Percentiles rank a stretch among this genome's conserved stretches.
Evolutionary conservation across 2,329 filamentous ascomycete genomes (phyloP).

Genomic region (Sarocladium kiliense): DNA sequence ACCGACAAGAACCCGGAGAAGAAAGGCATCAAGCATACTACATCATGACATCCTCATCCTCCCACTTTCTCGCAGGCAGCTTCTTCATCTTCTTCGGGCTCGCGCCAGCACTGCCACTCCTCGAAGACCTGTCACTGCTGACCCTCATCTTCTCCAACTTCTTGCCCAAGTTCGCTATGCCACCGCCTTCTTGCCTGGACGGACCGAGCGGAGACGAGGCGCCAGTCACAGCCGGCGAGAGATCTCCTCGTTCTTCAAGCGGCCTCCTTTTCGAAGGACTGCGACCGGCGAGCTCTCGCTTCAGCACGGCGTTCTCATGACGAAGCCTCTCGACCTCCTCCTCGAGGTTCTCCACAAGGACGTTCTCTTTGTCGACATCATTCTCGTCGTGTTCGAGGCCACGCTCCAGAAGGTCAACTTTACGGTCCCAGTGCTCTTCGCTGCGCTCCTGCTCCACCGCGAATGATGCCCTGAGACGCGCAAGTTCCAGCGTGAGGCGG

Average conservation of each 20-base stretch:
- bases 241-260: constrained; percentile 49
- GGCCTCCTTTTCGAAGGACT: constrained; percentile 59
- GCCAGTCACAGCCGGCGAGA: constrained; percentile 14
- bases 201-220: background rate
- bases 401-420: constrained; percentile 63
- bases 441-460: constrained; percentile 73
- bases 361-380: constrained; percentile 58
- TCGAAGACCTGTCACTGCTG: constrained; percentile 26
- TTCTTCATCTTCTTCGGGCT: constrained; percentile 52
- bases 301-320: constrained; percentile 58
- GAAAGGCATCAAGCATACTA: constrained; percentile 14
- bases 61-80: constrained; percentile 43
- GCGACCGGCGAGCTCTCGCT: constrained; percentile 57
- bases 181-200: constrained; percentile 14
- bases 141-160: constrained; percentile 48
- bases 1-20: background rate
- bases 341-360: constrained; percentile 58
- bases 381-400: constrained; percentile 39
- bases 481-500: constrained; percentile 67
- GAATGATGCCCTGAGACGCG: constrained; percentile 74
- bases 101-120: constrained; percentile 23
- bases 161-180: constrained; percentile 34
- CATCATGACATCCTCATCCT: constrained; percentile 33
- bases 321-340: constrained; percentile 67
- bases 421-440: constrained; percentile 83